phyloP scores from a whole-genome alignment of 257 asterid genomes.

The Solanum chilense region DNA sequence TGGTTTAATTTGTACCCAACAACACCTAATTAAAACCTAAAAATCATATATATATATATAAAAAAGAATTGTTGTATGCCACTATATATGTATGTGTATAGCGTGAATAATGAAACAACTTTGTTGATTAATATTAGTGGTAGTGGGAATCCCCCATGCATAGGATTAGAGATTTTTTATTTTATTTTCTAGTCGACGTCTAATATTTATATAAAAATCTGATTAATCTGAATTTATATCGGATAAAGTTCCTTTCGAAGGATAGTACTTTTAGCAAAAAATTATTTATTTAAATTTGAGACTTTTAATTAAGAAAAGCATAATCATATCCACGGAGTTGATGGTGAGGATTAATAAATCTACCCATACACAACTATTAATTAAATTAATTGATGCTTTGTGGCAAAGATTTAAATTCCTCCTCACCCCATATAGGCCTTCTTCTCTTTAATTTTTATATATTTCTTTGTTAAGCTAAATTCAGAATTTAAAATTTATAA shows the following conservation, averaged over 20 bases:
- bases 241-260: rapidly evolving
- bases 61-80: too few species aligned
- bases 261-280: too few species aligned
- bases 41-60: background rate
- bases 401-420: background rate
- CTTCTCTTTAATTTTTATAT: background rate
- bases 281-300: too few species aligned
- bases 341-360: background rate
- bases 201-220: too few species aligned
- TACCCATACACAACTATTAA: background rate
- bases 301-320: too few species aligned
- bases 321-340: too few species aligned
- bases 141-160: background rate
- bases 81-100: too few species aligned
- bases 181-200: too few species aligned
- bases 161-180: too few species aligned
- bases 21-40: background rate
- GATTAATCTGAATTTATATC: rapidly evolving
- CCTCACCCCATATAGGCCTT: background rate
- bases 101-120: background rate
- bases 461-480: background rate
- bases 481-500: background rate
- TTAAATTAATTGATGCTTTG: background rate
- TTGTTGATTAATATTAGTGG: background rate
- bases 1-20: background rate